A percentile compares a stretch with the other conserved stretches of the same genome.
Evolutionary conservation across 345 rosid species (phyloP).

Genomic region (Eucalyptus paniculata): DNA sequence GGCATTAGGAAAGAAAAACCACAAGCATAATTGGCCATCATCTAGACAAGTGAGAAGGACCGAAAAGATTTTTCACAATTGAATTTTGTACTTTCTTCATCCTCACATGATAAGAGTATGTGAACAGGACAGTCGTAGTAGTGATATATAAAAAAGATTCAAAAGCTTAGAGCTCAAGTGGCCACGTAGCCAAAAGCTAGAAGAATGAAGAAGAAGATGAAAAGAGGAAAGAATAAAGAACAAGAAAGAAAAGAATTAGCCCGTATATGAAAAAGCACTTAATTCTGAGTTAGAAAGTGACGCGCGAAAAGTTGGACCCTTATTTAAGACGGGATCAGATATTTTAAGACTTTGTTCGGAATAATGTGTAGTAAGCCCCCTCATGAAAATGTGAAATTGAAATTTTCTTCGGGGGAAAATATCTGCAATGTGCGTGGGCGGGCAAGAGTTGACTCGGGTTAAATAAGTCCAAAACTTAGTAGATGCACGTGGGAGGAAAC

Average conservation of each 20-base stretch:
- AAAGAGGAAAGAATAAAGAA: neutral
- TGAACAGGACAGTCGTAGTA: neutral
- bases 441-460: neutral
- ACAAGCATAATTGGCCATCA: neutral
- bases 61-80: neutral
- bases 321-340: neutral
- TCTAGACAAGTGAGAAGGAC: neutral
- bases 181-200: rapidly evolving
- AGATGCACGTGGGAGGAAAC: neutral
- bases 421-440: neutral
- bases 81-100: neutral
- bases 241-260: neutral
- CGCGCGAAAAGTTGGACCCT: rapidly evolving
- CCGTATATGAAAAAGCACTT: rapidly evolving
- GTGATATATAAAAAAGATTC: neutral
- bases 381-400: neutral
- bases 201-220: neutral
- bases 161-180: neutral
- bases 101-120: neutral
- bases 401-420: neutral
- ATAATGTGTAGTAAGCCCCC: neutral
- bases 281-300: rapidly evolving
- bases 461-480: neutral
- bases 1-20: neutral
- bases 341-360: rapidly evolving